Percentiles rank a stretch among this genome's conserved stretches.
phyloP scores from a whole-genome alignment of 345 rosid species.

The Trapa bicornis region DNA sequence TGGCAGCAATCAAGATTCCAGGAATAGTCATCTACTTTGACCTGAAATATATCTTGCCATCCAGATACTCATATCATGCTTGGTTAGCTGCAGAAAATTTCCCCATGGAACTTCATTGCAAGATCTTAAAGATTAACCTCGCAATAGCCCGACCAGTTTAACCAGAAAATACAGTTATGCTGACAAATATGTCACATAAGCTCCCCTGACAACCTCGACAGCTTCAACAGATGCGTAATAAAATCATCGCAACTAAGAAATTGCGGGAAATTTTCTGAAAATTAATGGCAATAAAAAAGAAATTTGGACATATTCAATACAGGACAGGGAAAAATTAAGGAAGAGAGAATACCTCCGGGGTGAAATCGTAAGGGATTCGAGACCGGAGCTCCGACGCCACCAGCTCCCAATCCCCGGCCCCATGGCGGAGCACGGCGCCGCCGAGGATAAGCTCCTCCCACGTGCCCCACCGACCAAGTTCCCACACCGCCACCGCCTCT shows the following conservation, averaged over 20 bases:
- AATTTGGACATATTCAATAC: not conserved
- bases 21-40: not conserved
- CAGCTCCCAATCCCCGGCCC: conserved; percentile 59
- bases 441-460: conserved; percentile 89
- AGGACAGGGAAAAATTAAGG: not conserved
- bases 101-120: not conserved
- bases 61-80: not conserved
- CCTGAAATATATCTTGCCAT: not conserved
- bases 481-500: conserved; percentile 12
- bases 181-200: no score
- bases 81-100: not conserved
- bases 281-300: not conserved
- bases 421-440: conserved; percentile 86
- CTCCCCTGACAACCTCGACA: not conserved
- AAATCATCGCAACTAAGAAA: not conserved
- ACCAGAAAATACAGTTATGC: no score
- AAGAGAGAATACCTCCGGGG: conserved; percentile 48
- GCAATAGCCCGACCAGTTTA: no score
- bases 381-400: conserved; percentile 69
- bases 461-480: conserved; percentile 54
- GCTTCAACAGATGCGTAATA: not conserved
- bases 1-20: not conserved
- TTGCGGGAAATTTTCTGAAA: not conserved
- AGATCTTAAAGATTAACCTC: not conserved
- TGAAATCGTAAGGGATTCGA: conserved; percentile 42